Base-by-base conservation (phyloP, 345 rosid genomes). In the Euphorbia lathyris region DNA sequence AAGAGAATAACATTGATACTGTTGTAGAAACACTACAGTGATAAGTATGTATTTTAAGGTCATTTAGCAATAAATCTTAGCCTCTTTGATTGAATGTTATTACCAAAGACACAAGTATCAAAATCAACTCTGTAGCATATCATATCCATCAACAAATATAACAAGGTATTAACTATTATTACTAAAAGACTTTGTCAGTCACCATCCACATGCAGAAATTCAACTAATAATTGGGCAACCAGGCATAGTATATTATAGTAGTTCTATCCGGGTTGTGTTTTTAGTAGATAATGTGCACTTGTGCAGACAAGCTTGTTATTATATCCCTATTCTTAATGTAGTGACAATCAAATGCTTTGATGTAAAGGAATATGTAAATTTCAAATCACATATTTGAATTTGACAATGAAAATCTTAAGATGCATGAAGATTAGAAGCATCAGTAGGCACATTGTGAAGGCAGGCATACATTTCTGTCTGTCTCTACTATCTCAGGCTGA, bases 391-490 rank as follows among this genome's bases (percentile, higher is more conserved):
- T 32, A 34, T 40, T 40, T 29, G 48, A 40, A 63, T 53, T 26
- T 30, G n/a, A n/a, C n/a, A n/a, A n/a, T n/a, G n/a, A n/a, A 43
- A 32, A 13, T 68, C 66, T 47, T 56, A 58, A 59, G 26, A 22
- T 9, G 56, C 36, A 71, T 56, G 52, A 70, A 52, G 36, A 61
- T 1, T 8, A 56, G 63, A 68, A 40, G 25, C 65, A 52, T 36
- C 76, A 67, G 70, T 48, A 65, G 11, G 68, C 69, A 57, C 14
- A 64, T 71, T 55, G 23, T 8, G 63, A 68, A 74, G 69, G 73
- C 0, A 58, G 59, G 14, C 81, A 62, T 86, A 84, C 86, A 59
- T 72, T 52, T 76, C 70, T 79, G 43, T 76, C 81, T 1, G 55
- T 61, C 69, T 70, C 66, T 72, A 80, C 53, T 40, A 74, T 63